Base-by-base conservation (phyloP, 2,329 filamentous ascomycete genomes). In the Penicillium digitatum region DNA sequence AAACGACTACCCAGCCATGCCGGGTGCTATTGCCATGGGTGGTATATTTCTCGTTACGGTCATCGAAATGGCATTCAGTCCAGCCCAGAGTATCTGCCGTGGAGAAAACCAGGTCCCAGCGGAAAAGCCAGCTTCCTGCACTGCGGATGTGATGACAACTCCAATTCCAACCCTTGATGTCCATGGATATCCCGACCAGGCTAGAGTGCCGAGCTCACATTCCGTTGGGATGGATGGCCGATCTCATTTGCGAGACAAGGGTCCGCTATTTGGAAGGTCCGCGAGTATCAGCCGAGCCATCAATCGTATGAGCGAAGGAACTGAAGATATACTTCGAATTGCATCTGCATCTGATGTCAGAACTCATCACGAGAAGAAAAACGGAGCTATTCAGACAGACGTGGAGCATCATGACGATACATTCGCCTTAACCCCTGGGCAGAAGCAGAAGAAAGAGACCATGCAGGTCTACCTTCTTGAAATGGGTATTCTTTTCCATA, bases 401-500 rank as follows among this genome's bases (percentile, higher is more conserved):
- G 18, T 54, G 10, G 66, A 68, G 43, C 57, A 56, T 8, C 55
- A 43, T n/a, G 55, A 64, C 8, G 51, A 61, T 24, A 18, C 38
- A 10, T 44, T 49, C 11, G 27, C 37, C 20, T 29, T 71, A 16
- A 68, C 55, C 1, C 59, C 65, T 1, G 65, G 69, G 22, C 69
- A 78, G 60, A 78, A 73, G 16, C 79, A 82, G 70, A 81, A 82
- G 66, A 87, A 84, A 64, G 82, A 86, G 69, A 81, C 87, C 3
- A 78, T 89, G 63, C 88, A 91, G 72, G 89, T 89, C 61, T 82
- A 88, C 5, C 79, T 91, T 3, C 80, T 91, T 5, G 88, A 91
- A 71, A 86, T 87, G 54, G 88, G 88, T 57, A 91, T 91, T 60
- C 78, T 91, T 11, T 91, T 91, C 69, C 88, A 91, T 73, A 88